A percentile compares a stretch with the other conserved stretches of the same genome.
Evolutionary conservation across 495 filamentous ascomycete genomes (phyloP).

Genomic region (Cercophora newfieldiana): DNA sequence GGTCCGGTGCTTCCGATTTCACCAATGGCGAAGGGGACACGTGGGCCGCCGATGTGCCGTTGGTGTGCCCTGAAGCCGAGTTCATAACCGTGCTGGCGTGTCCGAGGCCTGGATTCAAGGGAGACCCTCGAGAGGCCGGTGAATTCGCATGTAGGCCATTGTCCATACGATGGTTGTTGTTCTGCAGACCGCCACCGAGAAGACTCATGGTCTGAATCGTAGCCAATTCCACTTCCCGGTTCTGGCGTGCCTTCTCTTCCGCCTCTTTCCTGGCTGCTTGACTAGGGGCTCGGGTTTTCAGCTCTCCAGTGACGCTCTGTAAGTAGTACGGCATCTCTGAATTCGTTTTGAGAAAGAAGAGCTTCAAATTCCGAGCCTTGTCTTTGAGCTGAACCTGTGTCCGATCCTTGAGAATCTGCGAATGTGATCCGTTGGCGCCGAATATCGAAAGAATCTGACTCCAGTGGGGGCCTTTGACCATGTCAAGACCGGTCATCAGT

Average conservation of each 20-base stretch:
- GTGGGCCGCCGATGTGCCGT: slow-evolving; percentile 1
- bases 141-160: slow-evolving; percentile 17
- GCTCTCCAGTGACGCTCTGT: slow-evolving; percentile 86
- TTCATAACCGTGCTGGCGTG: neutral
- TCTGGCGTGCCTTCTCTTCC: slow-evolving; percentile 65
- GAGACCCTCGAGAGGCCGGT: slow-evolving; percentile 18
- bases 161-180: slow-evolving; percentile 29
- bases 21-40: slow-evolving; percentile 26
- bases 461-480: slow-evolving; percentile 93
- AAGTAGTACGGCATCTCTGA: slow-evolving; percentile 92
- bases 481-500: slow-evolving; percentile 86
- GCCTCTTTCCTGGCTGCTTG: slow-evolving; percentile 82
- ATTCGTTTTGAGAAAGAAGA: slow-evolving; percentile 92
- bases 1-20: slow-evolving; percentile 28
- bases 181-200: slow-evolving; percentile 43
- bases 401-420: slow-evolving; percentile 83
- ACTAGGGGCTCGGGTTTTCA: slow-evolving; percentile 85
- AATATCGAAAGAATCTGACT: slow-evolving; percentile 90
- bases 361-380: slow-evolving; percentile 90
- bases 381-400: slow-evolving; percentile 96
- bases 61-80: neutral
- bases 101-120: slow-evolving; percentile 15
- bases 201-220: slow-evolving; percentile 70
- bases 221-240: slow-evolving; percentile 68
- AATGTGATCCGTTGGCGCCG: slow-evolving; percentile 77